Percentiles rank a stretch among this genome's conserved stretches.
Evolutionary conservation across 2,329 filamentous ascomycete species (phyloP).

Genomic region (Fusarium proliferatum): DNA sequence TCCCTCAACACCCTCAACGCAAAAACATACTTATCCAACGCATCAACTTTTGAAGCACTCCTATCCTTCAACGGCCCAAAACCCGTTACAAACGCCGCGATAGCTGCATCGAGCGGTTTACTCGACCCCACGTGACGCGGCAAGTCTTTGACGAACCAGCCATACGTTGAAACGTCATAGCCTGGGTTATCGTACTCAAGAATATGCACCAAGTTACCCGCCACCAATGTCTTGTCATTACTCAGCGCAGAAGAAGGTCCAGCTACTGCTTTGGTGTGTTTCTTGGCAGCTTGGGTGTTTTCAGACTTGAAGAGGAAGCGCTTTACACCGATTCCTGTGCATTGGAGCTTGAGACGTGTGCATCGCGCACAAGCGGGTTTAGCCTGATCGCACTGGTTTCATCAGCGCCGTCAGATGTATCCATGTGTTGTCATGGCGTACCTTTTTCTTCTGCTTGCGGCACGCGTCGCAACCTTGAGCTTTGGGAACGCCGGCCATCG

Average conservation of each 20-base stretch:
- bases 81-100: neutral
- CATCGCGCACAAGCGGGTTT: slow-evolving; percentile 16
- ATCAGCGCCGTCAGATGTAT: neutral
- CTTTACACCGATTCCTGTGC: slow-evolving; percentile 4
- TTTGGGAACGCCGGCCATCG: slow-evolving; percentile 17
- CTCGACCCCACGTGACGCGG: neutral
- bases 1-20: slow-evolving; percentile 1
- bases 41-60: neutral
- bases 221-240: neutral
- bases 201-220: slow-evolving; percentile 1
- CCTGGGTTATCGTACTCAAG: neutral
- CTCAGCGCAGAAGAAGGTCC: neutral
- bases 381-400: slow-evolving; percentile 20
- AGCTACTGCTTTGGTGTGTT: neutral
- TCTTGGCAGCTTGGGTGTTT: neutral
- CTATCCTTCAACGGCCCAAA: neutral
- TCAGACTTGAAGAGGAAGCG: slow-evolving; percentile 10
- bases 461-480: slow-evolving; percentile 6
- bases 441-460: slow-evolving; percentile 23
- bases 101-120: slow-evolving; percentile 9
- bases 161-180: slow-evolving; percentile 11
- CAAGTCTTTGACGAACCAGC: slow-evolving; percentile 7
- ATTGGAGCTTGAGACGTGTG: neutral
- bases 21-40: slow-evolving; percentile 1
- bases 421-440: neutral